Percentiles rank a stretch among this genome's conserved stretches.
Evolutionary conservation across 306 rosid species (phyloP).

Genomic region (Canavalia gladiata): DNA sequence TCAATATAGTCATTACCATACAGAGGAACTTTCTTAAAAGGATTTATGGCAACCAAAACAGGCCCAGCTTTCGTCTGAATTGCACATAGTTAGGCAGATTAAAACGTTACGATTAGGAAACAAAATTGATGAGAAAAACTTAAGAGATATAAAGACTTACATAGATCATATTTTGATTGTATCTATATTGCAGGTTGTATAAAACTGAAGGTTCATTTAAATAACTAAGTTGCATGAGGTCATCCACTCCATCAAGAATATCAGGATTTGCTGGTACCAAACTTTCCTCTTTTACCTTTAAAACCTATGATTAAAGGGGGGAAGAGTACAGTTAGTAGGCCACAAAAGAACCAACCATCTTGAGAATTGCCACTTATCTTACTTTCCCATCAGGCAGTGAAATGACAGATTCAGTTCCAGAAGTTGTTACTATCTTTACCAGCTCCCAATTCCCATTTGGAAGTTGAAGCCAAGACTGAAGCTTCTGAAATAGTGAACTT

Average conservation of each 20-base stretch:
- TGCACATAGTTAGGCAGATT: constrained; percentile 45
- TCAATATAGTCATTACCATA: constrained; percentile 87
- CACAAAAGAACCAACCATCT: neutral
- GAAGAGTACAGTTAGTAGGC: constrained; percentile 20
- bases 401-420: constrained; percentile 77
- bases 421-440: constrained; percentile 71
- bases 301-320: constrained; percentile 62
- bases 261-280: constrained; percentile 95
- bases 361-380: constrained; percentile 48
- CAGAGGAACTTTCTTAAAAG: constrained; percentile 90
- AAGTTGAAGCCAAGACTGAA: constrained; percentile 92
- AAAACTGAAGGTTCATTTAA: constrained; percentile 94
- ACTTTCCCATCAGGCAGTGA: constrained; percentile 84
- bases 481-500: constrained; percentile 73
- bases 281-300: constrained; percentile 74
- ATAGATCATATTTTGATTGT: constrained; percentile 88
- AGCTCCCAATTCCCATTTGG: constrained; percentile 90
- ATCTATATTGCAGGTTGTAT: constrained; percentile 89
- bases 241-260: constrained; percentile 97
- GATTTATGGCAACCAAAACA: constrained; percentile 94
- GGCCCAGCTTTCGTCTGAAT: constrained; percentile 98
- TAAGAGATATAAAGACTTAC: constrained; percentile 60
- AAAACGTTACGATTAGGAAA: constrained; percentile 44
- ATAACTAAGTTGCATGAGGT: constrained; percentile 99
- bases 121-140: constrained; percentile 24